Base-by-base conservation (phyloP, 1,284 basidiomycete genomes). In the Irpex sp. region DNA sequence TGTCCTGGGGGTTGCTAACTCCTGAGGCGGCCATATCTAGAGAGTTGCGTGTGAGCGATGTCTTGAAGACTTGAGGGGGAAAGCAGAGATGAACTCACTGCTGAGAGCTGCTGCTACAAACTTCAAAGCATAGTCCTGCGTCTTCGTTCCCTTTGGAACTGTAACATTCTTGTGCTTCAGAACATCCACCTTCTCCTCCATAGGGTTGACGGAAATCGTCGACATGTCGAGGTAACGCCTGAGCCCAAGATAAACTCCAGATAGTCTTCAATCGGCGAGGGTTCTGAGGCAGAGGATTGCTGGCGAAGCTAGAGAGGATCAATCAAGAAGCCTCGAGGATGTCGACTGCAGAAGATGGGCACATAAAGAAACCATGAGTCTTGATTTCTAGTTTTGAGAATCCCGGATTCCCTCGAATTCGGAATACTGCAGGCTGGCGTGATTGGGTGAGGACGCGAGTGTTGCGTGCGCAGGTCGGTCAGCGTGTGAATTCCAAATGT, bases 11-110 rank as follows among this genome's bases (percentile, higher is more conserved):
- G 58, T 78, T 78, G 61, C 71, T 77, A 46, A 76, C 70, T 15
- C 71, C 76, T 7, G 77, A 77, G 0, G 76, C 75, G 4, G 71
- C 65, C 74, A 77, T 77, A 55, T 76, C 77, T 78, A 54, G 4
- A 11, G 9, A 60, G 49, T 26, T 26, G 0, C 3, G 4, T 2
- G 19, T n/a, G 1, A 50, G 8, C 3, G 8, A 2, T 17, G 17
- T 15, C 46, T 11, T 50, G 9, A 51, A 49, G n/a, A 21, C 13
- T 53, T 46, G 57, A 11, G 43, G 11, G 2, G 7, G 19, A 50
- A 19, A 8, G 19, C 17, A 8, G 17, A 8, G 11, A 17, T 39
- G 26, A 19, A 65, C 63, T 61, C 63, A 76, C 75, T 75, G 56
- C 72, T 71, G 36, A 76, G 59, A 7, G 74, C 74, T 3, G 75